These are phyloP conservation scores for Cordyceps cateniannulata DNA, from an alignment of 2,329 filamentous ascomycete species.

Conservation along the genomic window DNA sequence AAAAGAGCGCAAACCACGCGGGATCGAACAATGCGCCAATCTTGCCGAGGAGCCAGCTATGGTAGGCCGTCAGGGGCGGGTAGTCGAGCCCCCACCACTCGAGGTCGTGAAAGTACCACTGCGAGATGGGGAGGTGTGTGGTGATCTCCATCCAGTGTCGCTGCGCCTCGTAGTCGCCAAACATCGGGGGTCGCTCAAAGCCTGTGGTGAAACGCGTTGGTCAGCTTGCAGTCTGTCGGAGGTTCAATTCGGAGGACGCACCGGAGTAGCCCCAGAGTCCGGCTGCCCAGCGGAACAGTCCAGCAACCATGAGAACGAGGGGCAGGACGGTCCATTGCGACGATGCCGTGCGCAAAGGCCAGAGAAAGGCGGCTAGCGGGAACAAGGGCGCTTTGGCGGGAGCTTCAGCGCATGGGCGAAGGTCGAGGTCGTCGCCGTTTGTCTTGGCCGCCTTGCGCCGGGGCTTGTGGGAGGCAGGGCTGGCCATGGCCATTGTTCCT, in stretches of 20 bases:
- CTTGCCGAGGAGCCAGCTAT: conserved; percentile 91
- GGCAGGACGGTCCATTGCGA: conserved; percentile 93
- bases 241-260: conserved; percentile 31
- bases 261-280: conserved; percentile 94
- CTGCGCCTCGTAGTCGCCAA: conserved; percentile 96
- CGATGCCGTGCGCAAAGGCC: conserved; percentile 75
- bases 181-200: conserved; percentile 76
- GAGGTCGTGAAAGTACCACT: conserved; percentile 97
- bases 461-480: conserved; percentile 51
- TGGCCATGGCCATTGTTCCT: conserved; percentile 38
- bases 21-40: conserved; percentile 75
- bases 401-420: conserved; percentile 30
- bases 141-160: conserved; percentile 99
- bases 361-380: conserved; percentile 87
- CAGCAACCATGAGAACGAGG: conserved; percentile 80
- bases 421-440: conserved; percentile 32
- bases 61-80: conserved; percentile 93
- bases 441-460: conserved; percentile 51
- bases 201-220: conserved; percentile 43
- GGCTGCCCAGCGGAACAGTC: conserved; percentile 87
- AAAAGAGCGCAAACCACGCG: conserved; percentile 79
- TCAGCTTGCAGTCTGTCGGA: background rate
- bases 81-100: conserved; percentile 98
- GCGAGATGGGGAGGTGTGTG: conserved; percentile 76
- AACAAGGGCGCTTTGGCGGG: conserved; percentile 64